These are phyloP conservation scores for Krasilnikovozyma curviuscula DNA, from an alignment of 768 basidiomycete species.

Conservation along the genomic window DNA sequence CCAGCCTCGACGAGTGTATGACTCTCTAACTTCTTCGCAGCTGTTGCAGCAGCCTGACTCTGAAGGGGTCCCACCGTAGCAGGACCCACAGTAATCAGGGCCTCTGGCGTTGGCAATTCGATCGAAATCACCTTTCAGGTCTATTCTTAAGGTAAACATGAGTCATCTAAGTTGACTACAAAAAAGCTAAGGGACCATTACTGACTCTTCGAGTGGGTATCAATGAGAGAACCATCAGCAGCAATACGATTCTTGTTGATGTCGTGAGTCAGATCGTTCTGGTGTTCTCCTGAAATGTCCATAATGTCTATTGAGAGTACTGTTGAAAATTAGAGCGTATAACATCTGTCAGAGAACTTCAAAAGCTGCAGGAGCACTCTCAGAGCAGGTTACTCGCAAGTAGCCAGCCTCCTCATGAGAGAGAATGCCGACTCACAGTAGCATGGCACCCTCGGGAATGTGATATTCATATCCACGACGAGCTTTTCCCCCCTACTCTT, in stretches of 20 bases:
- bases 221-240: slow-evolving; percentile 32
- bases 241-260: slow-evolving; percentile 65
- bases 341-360: background rate
- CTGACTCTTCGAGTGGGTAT: slow-evolving; percentile 29
- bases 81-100: slow-evolving; percentile 73
- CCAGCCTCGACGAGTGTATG: slow-evolving; percentile 86
- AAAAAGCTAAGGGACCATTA: slow-evolving; percentile 24
- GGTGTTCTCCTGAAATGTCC: slow-evolving; percentile 94
- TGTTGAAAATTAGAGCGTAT: slow-evolving; percentile 23
- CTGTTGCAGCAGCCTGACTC: slow-evolving; percentile 72
- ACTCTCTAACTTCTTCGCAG: slow-evolving; percentile 80
- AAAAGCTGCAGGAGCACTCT: background rate
- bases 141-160: slow-evolving; percentile 23
- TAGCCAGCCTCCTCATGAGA: background rate
- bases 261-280: slow-evolving; percentile 71
- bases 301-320: slow-evolving; percentile 91
- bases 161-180: background rate
- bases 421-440: slow-evolving; percentile 47
- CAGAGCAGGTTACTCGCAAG: background rate
- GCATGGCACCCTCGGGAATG: slow-evolving; percentile 92
- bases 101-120: slow-evolving; percentile 42
- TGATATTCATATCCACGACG: slow-evolving; percentile 74
- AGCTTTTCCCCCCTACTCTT: slow-evolving; percentile 85
- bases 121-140: slow-evolving; percentile 74
- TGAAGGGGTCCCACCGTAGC: slow-evolving; percentile 54